Evolutionary conservation across 768 basidiomycete species (phyloP).

Genomic region (Hericium alpestre): DNA sequence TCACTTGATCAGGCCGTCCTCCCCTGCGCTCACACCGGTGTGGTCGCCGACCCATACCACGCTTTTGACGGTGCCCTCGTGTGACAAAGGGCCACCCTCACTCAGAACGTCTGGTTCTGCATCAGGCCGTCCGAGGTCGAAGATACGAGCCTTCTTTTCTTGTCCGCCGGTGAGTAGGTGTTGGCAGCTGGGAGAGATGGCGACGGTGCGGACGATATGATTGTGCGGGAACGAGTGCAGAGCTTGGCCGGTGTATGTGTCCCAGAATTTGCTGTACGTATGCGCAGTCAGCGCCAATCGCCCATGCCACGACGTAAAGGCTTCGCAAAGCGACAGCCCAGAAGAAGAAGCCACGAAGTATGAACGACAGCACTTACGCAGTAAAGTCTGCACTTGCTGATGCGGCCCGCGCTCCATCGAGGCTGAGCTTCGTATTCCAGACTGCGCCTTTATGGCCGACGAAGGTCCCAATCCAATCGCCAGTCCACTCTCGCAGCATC

Average conservation of each 20-base stretch:
- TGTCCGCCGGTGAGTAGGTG: slow-evolving; percentile 86
- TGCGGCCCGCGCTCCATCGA: slow-evolving; percentile 77
- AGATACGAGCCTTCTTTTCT: slow-evolving; percentile 95
- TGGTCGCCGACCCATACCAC: slow-evolving; percentile 89
- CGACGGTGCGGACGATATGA: slow-evolving; percentile 95
- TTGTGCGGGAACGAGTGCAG: slow-evolving; percentile 96
- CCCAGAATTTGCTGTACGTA: slow-evolving; percentile 79
- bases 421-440: slow-evolving; percentile 88
- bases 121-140: slow-evolving; percentile 79
- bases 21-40: slow-evolving; percentile 81
- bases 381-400: slow-evolving; percentile 96
- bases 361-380: slow-evolving; percentile 49
- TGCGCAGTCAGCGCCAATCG: slow-evolving; percentile 6
- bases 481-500: slow-evolving; percentile 93
- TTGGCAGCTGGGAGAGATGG: slow-evolving; percentile 59
- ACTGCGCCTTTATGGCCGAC: slow-evolving; percentile 91
- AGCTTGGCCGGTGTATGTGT: slow-evolving; percentile 78
- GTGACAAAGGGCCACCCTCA: slow-evolving; percentile 47
- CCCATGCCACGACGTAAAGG: slow-evolving; percentile 1
- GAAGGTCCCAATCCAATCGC: slow-evolving; percentile 96
- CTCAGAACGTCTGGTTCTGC: slow-evolving; percentile 76
- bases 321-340: slow-evolving; percentile 1
- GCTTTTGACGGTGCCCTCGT: slow-evolving; percentile 86
- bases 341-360: not conserved
- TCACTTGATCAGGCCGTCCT: slow-evolving; percentile 86